Evolutionary conservation across 176 grass and related monocot species (phyloP).

Genomic region (Triticum urartu): DNA sequence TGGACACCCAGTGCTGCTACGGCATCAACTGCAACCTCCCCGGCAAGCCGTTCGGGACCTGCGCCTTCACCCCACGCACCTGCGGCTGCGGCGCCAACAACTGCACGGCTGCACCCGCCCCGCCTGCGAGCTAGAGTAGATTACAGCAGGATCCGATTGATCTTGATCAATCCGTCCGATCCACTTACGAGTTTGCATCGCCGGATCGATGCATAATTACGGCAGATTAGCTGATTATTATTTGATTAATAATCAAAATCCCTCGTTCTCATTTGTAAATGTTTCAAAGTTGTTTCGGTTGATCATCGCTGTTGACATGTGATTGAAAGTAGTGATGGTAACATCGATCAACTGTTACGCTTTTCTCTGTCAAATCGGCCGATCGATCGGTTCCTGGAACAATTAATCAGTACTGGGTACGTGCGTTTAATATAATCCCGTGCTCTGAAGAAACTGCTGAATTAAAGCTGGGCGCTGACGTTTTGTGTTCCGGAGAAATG

Average conservation of each 20-base stretch:
- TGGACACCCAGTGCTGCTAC: constrained; percentile 65
- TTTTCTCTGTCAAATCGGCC: background rate
- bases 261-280: background rate
- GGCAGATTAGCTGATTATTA: background rate
- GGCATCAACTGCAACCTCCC: constrained; percentile 79
- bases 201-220: background rate
- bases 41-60: constrained; percentile 77
- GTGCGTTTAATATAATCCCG: background rate
- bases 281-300: background rate
- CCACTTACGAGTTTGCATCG: background rate
- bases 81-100: constrained; percentile 54
- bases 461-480: background rate
- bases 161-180: background rate
- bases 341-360: background rate
- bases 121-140: background rate
- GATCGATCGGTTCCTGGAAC: background rate
- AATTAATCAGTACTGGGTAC: background rate
- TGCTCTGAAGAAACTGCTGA: background rate
- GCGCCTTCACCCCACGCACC: constrained; percentile 57
- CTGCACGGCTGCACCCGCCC: constrained; percentile 39
- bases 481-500: background rate
- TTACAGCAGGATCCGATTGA: background rate
- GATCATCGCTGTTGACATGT: background rate
- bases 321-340: background rate
- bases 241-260: background rate